Evolutionary conservation across 306 rosid genomes (phyloP).

Genomic region (Dryas octopetala): DNA sequence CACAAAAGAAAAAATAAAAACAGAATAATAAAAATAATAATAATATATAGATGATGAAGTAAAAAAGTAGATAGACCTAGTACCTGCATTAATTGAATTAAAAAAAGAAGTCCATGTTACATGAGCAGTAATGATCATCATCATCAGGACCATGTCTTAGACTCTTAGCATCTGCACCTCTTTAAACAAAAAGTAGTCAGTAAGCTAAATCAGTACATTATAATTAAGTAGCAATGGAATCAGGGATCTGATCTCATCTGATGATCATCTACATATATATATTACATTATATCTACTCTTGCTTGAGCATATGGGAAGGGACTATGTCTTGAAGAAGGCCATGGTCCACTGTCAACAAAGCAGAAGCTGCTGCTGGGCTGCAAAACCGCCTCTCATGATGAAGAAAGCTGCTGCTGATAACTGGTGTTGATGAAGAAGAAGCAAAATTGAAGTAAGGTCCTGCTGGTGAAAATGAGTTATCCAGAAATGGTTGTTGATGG

Average conservation of each 20-base stretch:
- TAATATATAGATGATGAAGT: not conserved
- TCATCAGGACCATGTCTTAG: constrained; percentile 33
- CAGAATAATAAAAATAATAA: not conserved
- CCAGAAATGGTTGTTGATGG: constrained; percentile 26
- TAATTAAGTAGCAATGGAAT: constrained; percentile 21
- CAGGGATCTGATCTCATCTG: not conserved
- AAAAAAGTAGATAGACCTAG: constrained; percentile 7
- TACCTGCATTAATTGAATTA: constrained; percentile 32
- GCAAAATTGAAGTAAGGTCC: constrained; percentile 7
- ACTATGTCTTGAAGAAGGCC: constrained; percentile 82
- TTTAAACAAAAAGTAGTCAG: constrained; percentile 31
- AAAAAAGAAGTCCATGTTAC: constrained; percentile 25
- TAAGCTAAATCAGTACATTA: constrained; percentile 21
- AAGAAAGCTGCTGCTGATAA: constrained; percentile 14
- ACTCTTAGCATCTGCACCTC: not conserved
- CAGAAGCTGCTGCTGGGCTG: constrained; percentile 30
- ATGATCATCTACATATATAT: not conserved
- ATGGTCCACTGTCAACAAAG: constrained; percentile 35
- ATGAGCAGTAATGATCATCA: constrained; percentile 8
- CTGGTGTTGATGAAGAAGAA: too few relatives aligned
- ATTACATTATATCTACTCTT: constrained; percentile 26
- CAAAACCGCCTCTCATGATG: constrained; percentile 53
- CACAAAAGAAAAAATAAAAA: not conserved
- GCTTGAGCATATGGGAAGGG: constrained; percentile 61
- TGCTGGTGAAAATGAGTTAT: not conserved